A percentile compares a stretch with the other conserved stretches of the same genome.
Evolutionary conservation across 257 asterid genomes (phyloP).

Genomic region (Hygrophila difformis): DNA sequence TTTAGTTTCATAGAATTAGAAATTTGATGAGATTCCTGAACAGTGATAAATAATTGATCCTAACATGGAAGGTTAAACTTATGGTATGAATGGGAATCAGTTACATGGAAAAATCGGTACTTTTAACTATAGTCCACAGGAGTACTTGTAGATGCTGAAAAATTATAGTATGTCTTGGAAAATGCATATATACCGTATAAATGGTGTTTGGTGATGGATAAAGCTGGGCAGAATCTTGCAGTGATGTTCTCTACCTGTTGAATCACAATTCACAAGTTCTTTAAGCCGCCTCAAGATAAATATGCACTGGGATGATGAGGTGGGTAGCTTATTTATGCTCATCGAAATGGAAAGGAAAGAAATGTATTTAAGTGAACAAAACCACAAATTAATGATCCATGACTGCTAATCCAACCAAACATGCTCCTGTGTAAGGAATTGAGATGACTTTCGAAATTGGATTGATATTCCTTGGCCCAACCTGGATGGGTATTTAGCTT

Average conservation of each 20-base stretch:
- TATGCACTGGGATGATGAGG: background rate
- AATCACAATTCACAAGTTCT: constrained; percentile 91
- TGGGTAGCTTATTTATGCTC: background rate
- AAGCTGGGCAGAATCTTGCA: constrained; percentile 48
- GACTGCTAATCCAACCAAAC: background rate
- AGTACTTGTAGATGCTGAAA: too few relatives aligned
- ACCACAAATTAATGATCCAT: background rate
- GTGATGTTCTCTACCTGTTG: constrained; percentile 62
- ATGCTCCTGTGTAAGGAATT: background rate
- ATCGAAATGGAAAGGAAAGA: background rate
- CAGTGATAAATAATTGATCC: too few relatives aligned
- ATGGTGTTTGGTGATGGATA: too few relatives aligned
- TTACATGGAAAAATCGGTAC: too few relatives aligned
- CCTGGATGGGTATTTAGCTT: too few relatives aligned
- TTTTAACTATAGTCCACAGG: too few relatives aligned
- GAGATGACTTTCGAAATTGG: background rate
- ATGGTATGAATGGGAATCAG: too few relatives aligned
- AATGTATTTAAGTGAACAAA: background rate
- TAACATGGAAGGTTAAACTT: too few relatives aligned
- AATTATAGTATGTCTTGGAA: too few relatives aligned
- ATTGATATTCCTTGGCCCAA: constrained; percentile 8
- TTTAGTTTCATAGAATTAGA: background rate
- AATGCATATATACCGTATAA: too few relatives aligned
- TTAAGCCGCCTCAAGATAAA: too few relatives aligned
- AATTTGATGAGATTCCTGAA: too few relatives aligned